Evolutionary conservation across 208 protist species (phyloP), one percentile per base, ranked within the genome.

Genomic region (Trypanosoma brucei): DNA sequence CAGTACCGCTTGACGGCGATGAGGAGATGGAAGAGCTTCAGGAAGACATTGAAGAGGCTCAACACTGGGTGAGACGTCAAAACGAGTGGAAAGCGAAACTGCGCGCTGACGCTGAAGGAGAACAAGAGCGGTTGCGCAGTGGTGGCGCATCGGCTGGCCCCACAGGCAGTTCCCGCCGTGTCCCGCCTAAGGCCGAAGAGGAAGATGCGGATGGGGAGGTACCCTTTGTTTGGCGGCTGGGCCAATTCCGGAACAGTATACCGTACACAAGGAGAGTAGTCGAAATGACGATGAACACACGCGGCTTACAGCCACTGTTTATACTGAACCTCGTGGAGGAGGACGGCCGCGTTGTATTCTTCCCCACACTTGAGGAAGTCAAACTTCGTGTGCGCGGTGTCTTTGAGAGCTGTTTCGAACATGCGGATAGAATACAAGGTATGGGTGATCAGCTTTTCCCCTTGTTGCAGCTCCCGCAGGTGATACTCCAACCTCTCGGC

Each of bases 391-490:
- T 95, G 52, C 49, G 65, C 61, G 59, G 30, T 34, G 88, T 92
- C 44, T 81, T 96, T 59, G 77, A 87, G 36, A 68, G 76, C 64
- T 94, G 92, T 64, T 92, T 96, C 62, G 72, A 70, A 35, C 79
- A 92, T 68, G 80, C 72, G n/a, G 68, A 83, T 62, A 67, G 68
- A 50, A 78, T 97, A 7, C 49, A 63, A 5, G 89, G 79, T 42
- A 91, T 97, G 78, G 93, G 93, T 11, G 91, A 96, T 62, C 88
- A 96, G 75, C 73, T 97, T 3, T 96, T 97, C 56, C 93, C 93
- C 0, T 61, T 97, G 50, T 74, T 97, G 31, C 77, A 82, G 60
- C 52, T 97, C 51, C 59, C 45, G 11, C 75, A 75, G n/a, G 52
- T 72, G 59, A 73, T 74, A 31, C 72, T 94, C 57, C 48, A 46